These are phyloP conservation scores for Sporormia fimetaria DNA, from an alignment of 495 filamentous ascomycete species.

Conservation along the genomic window DNA sequence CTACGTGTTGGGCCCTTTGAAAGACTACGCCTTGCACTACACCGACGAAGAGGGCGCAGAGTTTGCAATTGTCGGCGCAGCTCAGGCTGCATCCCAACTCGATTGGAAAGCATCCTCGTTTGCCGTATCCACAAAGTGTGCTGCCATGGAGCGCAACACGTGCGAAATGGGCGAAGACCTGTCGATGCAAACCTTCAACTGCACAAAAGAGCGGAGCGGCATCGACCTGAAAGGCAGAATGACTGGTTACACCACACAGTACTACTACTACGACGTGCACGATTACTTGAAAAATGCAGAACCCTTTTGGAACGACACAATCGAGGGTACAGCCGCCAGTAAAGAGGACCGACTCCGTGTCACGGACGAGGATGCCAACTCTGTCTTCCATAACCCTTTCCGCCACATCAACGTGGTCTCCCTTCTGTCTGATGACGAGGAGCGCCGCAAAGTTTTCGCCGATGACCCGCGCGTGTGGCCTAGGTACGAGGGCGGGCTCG, in stretches of 20 bases:
- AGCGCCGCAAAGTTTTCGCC: neutral
- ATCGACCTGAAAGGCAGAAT: constrained; percentile 8
- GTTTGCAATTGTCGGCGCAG: constrained; percentile 4
- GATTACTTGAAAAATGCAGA: neutral
- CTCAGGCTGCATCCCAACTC: neutral
- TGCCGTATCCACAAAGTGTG: constrained; percentile 10
- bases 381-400: constrained; percentile 14
- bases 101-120: constrained; percentile 9
- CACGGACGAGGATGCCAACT: constrained; percentile 2
- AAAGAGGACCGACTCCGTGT: neutral
- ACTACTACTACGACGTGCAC: constrained; percentile 3
- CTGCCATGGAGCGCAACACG: neutral
- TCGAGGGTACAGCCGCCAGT: neutral
- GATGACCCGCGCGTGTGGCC: constrained; percentile 1
- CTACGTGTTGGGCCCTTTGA: neutral
- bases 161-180: neutral
- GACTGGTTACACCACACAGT: neutral
- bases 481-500: neutral
- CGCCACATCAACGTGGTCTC: too few species aligned
- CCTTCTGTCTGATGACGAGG: neutral
- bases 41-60: neutral
- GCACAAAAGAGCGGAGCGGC: neutral
- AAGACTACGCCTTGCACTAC: constrained; percentile 2
- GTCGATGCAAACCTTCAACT: constrained; percentile 5
- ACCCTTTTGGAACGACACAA: neutral